Evolutionary conservation across 1,284 basidiomycete genomes (phyloP).

Genomic region (Melampsora occidentalis): DNA sequence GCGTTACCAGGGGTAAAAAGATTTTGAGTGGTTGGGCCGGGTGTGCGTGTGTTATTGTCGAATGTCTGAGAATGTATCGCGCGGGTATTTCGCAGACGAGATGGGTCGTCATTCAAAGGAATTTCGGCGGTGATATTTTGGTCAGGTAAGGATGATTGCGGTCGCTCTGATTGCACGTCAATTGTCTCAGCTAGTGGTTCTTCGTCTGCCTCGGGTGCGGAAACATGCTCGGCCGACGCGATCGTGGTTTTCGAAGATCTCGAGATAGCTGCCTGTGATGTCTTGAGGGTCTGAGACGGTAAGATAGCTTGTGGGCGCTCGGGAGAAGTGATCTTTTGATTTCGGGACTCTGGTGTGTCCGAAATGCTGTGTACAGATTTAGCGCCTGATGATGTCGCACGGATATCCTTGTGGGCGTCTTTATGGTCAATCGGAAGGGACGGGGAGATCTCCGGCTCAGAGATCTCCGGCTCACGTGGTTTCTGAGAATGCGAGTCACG

Average conservation of each 20-base stretch:
- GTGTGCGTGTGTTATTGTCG: conserved; percentile 19
- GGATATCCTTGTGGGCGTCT: too few relatives aligned
- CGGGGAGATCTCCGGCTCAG: too few relatives aligned
- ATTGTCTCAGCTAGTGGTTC: background rate
- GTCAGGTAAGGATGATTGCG: background rate
- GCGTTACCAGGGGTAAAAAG: conserved; percentile 37
- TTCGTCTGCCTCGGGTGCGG: conserved; percentile 3
- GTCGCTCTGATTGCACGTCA: background rate
- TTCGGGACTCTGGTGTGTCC: too few relatives aligned
- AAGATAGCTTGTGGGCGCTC: too few relatives aligned
- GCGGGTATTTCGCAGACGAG: conserved; percentile 25
- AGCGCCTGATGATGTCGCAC: too few relatives aligned
- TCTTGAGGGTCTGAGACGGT: background rate
- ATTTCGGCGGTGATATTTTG: conserved; percentile 29
- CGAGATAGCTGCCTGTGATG: background rate
- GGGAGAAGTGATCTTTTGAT: too few relatives aligned
- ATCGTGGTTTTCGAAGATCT: background rate
- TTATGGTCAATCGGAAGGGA: too few relatives aligned
- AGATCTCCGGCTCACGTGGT: too few relatives aligned
- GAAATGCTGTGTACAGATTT: too few relatives aligned
- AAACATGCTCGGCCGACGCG: background rate
- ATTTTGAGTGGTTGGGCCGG: conserved; percentile 14
- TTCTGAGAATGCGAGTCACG: too few relatives aligned
- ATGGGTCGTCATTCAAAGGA: conserved; percentile 39
- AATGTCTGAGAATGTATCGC: conserved; percentile 20